These are phyloP conservation scores for Botrytis porri DNA, from an alignment of 2,329 filamentous ascomycete species.

Conservation along the genomic window DNA sequence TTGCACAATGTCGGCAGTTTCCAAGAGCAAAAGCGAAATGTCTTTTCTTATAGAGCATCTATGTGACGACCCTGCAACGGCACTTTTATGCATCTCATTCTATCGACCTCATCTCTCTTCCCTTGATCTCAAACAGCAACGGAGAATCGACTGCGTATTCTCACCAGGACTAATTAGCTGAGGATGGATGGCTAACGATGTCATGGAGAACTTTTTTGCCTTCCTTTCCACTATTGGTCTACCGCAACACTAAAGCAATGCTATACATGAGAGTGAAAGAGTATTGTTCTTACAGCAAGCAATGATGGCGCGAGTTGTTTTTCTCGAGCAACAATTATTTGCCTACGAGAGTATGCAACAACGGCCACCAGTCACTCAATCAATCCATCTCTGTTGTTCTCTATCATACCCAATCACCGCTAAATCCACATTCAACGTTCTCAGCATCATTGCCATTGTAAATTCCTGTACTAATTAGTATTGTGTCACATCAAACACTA, in stretches of 20 bases:
- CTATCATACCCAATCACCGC: constrained; percentile 62
- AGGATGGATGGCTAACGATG: not conserved
- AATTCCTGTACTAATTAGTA: constrained; percentile 49
- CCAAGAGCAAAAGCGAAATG: not conserved
- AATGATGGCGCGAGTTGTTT: not conserved
- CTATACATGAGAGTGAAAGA: not conserved
- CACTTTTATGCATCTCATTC: not conserved
- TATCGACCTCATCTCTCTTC: not conserved
- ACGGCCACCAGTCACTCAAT: constrained; percentile 38
- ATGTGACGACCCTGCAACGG: not conserved
- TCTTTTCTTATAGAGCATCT: not conserved
- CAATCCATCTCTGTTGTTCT: constrained; percentile 54
- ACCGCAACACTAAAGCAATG: not conserved
- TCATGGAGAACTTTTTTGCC: not conserved
- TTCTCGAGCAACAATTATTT: not conserved
- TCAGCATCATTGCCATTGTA: constrained; percentile 68
- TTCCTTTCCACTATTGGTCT: not conserved
- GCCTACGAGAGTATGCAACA: not conserved
- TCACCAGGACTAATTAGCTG: not conserved
- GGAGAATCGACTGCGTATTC: not conserved
- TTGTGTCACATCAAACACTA: constrained; percentile 26
- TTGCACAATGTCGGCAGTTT: not conserved
- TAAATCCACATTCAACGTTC: constrained; percentile 60
- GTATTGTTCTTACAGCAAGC: not conserved
- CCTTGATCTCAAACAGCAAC: not conserved